Conservation (phyloP, 1,284 basidiomycete genomes). For the Leccinum pachyderme region DNA sequence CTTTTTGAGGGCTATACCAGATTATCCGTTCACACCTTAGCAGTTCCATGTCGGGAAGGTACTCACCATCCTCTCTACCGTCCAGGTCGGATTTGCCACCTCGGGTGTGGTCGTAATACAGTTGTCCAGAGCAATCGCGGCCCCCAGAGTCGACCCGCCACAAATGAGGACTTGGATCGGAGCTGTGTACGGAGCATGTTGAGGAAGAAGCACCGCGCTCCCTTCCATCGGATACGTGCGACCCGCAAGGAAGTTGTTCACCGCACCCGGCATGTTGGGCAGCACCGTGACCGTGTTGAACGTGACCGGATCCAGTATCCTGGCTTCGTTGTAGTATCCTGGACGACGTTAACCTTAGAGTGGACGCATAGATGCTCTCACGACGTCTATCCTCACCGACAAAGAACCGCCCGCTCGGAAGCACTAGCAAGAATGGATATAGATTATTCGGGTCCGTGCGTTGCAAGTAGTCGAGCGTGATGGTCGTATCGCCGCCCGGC, state of each 20-base stretch:
- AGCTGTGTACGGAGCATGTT: slow-evolving; percentile 67
- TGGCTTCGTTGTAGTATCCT: slow-evolving; percentile 79
- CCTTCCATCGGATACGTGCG: slow-evolving; percentile 79
- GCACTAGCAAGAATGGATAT: slow-evolving; percentile 69
- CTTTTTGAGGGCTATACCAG: slow-evolving; percentile 61
- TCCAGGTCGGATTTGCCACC: slow-evolving; percentile 55
- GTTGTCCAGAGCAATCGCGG: slow-evolving; percentile 61
- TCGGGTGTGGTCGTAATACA: slow-evolving; percentile 69
- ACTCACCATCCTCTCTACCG: slow-evolving; percentile 70
- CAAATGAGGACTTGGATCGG: slow-evolving; percentile 70
- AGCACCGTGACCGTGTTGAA: slow-evolving; percentile 59
- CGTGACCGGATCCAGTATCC: slow-evolving; percentile 64
- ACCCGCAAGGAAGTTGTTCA: slow-evolving; percentile 70
- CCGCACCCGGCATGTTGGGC: slow-evolving; percentile 72
- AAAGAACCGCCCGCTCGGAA: slow-evolving; percentile 66
- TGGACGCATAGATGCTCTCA: not conserved
- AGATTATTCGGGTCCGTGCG: slow-evolving; percentile 73
- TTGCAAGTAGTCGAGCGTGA: slow-evolving; percentile 45
- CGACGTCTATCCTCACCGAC: slow-evolving; percentile 43
- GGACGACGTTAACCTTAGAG: not conserved
- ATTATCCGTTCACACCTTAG: not conserved
- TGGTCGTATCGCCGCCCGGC: slow-evolving; percentile 40
- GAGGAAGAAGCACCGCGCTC: slow-evolving; percentile 66
- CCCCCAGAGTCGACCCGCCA: slow-evolving; percentile 65
- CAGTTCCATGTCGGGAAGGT: not conserved